Base-by-base conservation (phyloP, 768 basidiomycete species). In the Pulveroboletus ravenelii region DNA sequence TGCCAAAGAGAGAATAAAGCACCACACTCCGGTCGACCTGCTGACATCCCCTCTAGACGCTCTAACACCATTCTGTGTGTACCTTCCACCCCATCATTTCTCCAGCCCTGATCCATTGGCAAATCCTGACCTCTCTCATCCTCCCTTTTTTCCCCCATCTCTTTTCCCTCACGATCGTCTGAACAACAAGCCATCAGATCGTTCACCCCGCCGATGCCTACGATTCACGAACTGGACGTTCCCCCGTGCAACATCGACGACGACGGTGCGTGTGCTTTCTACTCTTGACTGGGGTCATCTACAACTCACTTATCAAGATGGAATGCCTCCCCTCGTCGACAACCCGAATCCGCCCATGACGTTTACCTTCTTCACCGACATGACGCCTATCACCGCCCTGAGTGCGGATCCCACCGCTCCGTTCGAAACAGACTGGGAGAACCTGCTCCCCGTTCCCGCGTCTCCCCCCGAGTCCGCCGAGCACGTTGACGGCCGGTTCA, bases 341-440 rank as follows among this genome's bases (percentile, higher is more conserved):
- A 74, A 76, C 61, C 78, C 76, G 52, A 71, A 68, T 58, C 71
- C 76, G 52, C 68, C 73, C 29, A 75, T 76, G 73, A 78, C 74
- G 38, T 82, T 78, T 68, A 84, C 82, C n/a, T 84, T 85, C 68
- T 77, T 77, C 61, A 72, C 77, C 25, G 78, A 80, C 60, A 80
- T 81, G 73, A 75, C 77, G 5, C 77, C 81, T 42, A 72, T 77
- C 62, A 76, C 76, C 34, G 78, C 74, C 68, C 66, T 69, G 54
- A 68, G 63, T 25, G 56, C 61, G 47, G 71, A 71, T 59, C 68
- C 68, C 10, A 64, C 64, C 52, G 51, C 54, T 37, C 60, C 62
- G 44, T 65, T 68, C 64, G 65, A 72, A 66, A 59, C 64, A 38
- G 49, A 65, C 52, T 70, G 68, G 68, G 62, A 60, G 50, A 59